Evolutionary conservation across 1,139 yeast genomes (phyloP).

Genomic region (Zygotorulaspora mrakii): DNA sequence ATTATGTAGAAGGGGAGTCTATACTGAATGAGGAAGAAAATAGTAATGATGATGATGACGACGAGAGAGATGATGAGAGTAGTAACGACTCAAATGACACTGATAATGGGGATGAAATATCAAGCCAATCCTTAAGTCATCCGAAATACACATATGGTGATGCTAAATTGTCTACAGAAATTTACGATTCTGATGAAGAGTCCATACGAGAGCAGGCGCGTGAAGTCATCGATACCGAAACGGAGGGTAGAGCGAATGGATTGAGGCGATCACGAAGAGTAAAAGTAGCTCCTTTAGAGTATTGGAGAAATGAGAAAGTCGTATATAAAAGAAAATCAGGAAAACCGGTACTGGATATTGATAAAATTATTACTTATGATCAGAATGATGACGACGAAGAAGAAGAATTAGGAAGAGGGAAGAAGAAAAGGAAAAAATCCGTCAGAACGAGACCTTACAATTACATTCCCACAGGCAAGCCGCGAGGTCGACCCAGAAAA

Average conservation of each 20-base stretch:
- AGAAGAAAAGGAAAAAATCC: conserved; percentile 23
- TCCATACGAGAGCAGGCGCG: conserved; percentile 26
- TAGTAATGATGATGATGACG: conserved; percentile 9
- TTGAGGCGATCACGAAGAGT: conserved; percentile 57
- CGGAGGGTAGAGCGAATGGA: conserved; percentile 21
- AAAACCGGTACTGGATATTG: conserved; percentile 56
- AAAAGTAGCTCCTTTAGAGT: conserved; percentile 70
- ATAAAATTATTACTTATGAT: conserved; percentile 50
- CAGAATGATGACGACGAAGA: conserved; percentile 33
- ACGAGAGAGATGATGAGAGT: conserved; percentile 8
- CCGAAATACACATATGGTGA: conserved; percentile 5
- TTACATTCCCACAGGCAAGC: conserved; percentile 29
- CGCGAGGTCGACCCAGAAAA: conserved; percentile 30
- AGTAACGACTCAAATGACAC: conserved; percentile 14
- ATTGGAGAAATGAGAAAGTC: conserved; percentile 79
- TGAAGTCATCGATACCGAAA: conserved; percentile 19
- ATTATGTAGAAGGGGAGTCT: conserved; percentile 25
- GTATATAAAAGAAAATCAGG: conserved; percentile 54
- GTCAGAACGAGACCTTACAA: conserved; percentile 26
- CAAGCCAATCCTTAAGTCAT: not conserved
- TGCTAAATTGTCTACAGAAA: conserved; percentile 14
- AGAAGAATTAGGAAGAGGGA: conserved; percentile 23
- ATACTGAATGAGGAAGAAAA: conserved; percentile 9
- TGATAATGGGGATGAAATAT: conserved; percentile 12
- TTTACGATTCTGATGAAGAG: conserved; percentile 28